Evolutionary conservation across 176 grass and related monocot genomes (phyloP).

Genomic region (Oryza punctata): DNA sequence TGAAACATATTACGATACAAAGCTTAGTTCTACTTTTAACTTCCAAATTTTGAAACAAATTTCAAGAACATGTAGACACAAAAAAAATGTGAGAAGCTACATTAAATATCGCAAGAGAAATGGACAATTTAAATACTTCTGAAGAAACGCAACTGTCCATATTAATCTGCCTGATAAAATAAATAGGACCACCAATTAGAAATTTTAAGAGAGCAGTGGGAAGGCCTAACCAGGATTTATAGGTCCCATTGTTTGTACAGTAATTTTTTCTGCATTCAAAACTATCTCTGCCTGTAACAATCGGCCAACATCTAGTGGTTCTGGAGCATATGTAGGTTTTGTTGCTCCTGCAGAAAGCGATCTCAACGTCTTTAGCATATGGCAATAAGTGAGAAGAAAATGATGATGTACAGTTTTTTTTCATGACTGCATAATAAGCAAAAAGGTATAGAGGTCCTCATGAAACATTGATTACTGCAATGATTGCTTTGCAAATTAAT

Average conservation of each 20-base stretch:
- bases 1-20: conserved; percentile 18
- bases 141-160: not conserved
- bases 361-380: not conserved
- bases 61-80: not conserved
- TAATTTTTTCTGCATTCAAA: conserved; percentile 51
- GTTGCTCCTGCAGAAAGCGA: conserved; percentile 71
- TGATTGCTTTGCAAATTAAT: not conserved
- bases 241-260: conserved; percentile 60
- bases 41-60: not conserved
- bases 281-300: conserved; percentile 80
- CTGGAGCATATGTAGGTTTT: conserved; percentile 83
- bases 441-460: conserved; percentile 15
- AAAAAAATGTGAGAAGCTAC: not conserved
- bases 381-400: conserved; percentile 6
- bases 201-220: not conserved
- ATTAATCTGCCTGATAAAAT: conserved; percentile 1
- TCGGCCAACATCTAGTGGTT: conserved; percentile 89
- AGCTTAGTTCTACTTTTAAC: conserved; percentile 5
- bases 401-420: not conserved
- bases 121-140: conserved; percentile 19
- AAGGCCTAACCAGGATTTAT: conserved; percentile 78
- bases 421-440: not conserved
- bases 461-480: conserved; percentile 11
- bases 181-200: not conserved
- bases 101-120: conserved; percentile 18